Evolutionary conservation across 805 yeast genomes (phyloP).

Genomic region (Metschnikowia henanensis): DNA sequence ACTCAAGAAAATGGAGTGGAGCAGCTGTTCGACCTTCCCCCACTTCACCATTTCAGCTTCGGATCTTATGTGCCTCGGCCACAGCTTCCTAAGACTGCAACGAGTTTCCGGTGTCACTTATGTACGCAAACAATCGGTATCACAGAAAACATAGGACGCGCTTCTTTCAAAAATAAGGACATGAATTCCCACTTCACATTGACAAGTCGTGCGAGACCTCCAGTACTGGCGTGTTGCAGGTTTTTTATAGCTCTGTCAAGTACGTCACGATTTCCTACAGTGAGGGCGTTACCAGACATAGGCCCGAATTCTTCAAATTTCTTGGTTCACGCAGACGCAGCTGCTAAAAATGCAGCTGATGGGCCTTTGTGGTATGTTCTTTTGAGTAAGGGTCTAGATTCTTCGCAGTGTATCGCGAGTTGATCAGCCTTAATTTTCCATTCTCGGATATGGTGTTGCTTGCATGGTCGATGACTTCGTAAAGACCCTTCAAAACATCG

Average conservation of each 20-base stretch:
- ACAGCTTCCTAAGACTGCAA: too few species aligned
- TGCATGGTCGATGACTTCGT: slow-evolving; percentile 27
- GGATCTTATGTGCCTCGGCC: too few species aligned
- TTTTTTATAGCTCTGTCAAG: too few species aligned
- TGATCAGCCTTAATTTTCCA: slow-evolving; percentile 30
- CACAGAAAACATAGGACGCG: too few species aligned
- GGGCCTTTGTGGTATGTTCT: not conserved
- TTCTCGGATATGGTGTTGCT: slow-evolving; percentile 25
- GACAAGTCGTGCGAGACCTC: not conserved
- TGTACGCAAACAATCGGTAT: too few species aligned
- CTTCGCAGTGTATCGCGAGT: slow-evolving; percentile 26
- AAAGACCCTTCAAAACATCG: slow-evolving; percentile 33
- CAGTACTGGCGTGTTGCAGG: too few species aligned
- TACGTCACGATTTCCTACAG: too few species aligned
- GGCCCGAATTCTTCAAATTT: too few species aligned
- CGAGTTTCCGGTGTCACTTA: too few species aligned
- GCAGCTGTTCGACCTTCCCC: not conserved
- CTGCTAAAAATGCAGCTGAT: not conserved
- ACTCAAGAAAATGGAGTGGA: not conserved
- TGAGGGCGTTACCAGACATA: too few species aligned
- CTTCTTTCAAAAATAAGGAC: too few species aligned
- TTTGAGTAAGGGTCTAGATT: slow-evolving; percentile 18
- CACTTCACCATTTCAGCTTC: not conserved
- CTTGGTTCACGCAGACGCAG: not conserved
- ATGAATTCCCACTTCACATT: too few species aligned